Evolutionary conservation across 2,329 filamentous ascomycete genomes (phyloP).

Genomic region (Cadophora luteo-olivacea): DNA sequence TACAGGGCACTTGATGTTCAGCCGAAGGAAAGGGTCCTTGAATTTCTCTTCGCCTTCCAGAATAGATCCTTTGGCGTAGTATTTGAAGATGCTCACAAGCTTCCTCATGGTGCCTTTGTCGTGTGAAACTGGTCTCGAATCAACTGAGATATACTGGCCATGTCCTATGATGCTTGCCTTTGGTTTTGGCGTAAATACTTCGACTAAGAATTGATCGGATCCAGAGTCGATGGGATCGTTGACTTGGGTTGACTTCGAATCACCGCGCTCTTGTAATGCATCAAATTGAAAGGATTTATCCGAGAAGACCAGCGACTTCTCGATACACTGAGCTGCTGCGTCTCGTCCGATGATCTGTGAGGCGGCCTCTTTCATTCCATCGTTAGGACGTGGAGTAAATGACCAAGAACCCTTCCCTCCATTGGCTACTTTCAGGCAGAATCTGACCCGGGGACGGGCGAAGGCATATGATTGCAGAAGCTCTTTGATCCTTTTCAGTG

Average conservation of each 20-base stretch:
- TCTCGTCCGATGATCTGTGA: conserved; percentile 67
- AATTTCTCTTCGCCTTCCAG: conserved; percentile 39
- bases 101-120: conserved; percentile 64
- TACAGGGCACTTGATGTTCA: conserved; percentile 67
- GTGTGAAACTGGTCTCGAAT: conserved; percentile 67
- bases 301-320: conserved; percentile 39
- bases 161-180: conserved; percentile 55
- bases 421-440: conserved; percentile 66
- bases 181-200: conserved; percentile 63
- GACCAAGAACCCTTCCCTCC: conserved; percentile 60
- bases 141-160: conserved; percentile 70
- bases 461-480: conserved; percentile 70
- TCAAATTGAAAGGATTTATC: conserved; percentile 16
- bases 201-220: conserved; percentile 51
- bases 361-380: conserved; percentile 62
- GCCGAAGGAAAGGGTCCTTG: conserved; percentile 64
- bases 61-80: conserved; percentile 50
- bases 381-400: conserved; percentile 62
- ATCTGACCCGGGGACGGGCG: conserved; percentile 65
- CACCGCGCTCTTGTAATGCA: background rate
- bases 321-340: conserved; percentile 60
- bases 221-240: background rate
- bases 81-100: conserved; percentile 59
- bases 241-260: background rate
- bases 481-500: conserved; percentile 61